Evolutionary conservation across 805 yeast genomes (phyloP), one percentile per base, ranked within the genome.

Genomic region (Saccharomycopsis sp.): DNA sequence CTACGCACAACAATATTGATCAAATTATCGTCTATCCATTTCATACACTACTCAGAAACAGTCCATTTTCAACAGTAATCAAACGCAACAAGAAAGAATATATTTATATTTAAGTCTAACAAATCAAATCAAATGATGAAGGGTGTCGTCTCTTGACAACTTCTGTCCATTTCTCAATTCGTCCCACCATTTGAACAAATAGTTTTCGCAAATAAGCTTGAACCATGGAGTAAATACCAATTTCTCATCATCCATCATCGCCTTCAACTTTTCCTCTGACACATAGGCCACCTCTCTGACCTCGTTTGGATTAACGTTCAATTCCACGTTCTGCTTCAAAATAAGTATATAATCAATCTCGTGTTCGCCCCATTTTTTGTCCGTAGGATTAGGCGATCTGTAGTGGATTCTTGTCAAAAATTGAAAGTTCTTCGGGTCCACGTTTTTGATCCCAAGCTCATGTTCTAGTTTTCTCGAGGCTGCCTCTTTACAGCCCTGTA

Each of bases 191-290:
- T 87, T 77, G 75, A 88, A 94, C 67, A 94, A 76, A 67, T 89
- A 89, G 51, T 88, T 82, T 69, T 94, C 91, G 71, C 99, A 94
- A 64, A 94, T 94, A 63, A 94, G 80, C 72, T 89, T 90, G 77
- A 94, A 94, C 99, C 99, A 94, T 3, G 99, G 99, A 3, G 99
- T 94, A 73, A 94, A 94, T 9, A 81, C 76, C 61, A 87, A 77
- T n/a, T 67, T 57, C 18, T 74, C 65, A 69, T 91, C 89, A 21
- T 78, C 64, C 70, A 94, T 88, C 97, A 94, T 89, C 18, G 69
- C 73, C 69, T 83, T 81, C 65, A 94, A 78, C 64, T 87, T 86
- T 1, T 73, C 73, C 24, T 79, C 79, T 34, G 83, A 73, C 23
- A 94, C 98, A 73, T 88, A 94, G 66, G 77, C 81, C 66, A 75